phyloP scores from a whole-genome alignment of 805 yeast genomes.

The Metschnikowia bowlesiae region DNA sequence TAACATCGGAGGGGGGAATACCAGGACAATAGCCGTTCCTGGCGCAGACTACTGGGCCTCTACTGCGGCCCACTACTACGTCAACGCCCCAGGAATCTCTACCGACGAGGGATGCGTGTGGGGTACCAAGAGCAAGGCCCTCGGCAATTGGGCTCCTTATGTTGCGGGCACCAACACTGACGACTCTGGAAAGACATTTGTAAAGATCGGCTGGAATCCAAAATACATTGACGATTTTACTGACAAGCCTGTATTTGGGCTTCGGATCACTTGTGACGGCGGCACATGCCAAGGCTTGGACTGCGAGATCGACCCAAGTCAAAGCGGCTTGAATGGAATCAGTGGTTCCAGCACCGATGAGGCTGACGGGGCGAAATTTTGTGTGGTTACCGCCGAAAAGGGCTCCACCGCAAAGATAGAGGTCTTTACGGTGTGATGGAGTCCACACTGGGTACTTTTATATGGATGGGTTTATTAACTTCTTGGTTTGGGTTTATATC shows the following conservation, averaged over 20 bases:
- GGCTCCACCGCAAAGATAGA: conserved; percentile 66
- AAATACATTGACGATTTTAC: conserved; percentile 65
- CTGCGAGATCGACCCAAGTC: conserved; percentile 79
- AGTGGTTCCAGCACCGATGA: conserved; percentile 40
- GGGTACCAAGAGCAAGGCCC: conserved; percentile 66
- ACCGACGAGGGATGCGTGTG: conserved; percentile 75
- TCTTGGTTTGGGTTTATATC: background rate
- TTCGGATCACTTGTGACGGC: conserved; percentile 67
- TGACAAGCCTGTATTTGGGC: conserved; percentile 62
- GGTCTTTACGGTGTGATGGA: conserved; percentile 42
- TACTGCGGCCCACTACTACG: conserved; percentile 82
- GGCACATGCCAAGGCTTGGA: conserved; percentile 67
- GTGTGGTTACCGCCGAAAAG: conserved; percentile 73
- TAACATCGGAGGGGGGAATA: conserved; percentile 44
- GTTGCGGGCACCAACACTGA: conserved; percentile 91
- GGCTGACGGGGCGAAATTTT: conserved; percentile 63
- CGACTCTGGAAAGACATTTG: conserved; percentile 60
- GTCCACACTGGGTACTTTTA: background rate
- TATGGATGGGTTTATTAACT: background rate
- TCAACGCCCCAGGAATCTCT: conserved; percentile 80
- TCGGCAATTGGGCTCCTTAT: conserved; percentile 91
- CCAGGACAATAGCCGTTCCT: conserved; percentile 73
- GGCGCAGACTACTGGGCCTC: conserved; percentile 79
- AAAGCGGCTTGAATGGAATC: conserved; percentile 54
- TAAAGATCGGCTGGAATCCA: conserved; percentile 91